Base-by-base conservation (phyloP, 805 yeast species). In the Candida adriatica region DNA sequence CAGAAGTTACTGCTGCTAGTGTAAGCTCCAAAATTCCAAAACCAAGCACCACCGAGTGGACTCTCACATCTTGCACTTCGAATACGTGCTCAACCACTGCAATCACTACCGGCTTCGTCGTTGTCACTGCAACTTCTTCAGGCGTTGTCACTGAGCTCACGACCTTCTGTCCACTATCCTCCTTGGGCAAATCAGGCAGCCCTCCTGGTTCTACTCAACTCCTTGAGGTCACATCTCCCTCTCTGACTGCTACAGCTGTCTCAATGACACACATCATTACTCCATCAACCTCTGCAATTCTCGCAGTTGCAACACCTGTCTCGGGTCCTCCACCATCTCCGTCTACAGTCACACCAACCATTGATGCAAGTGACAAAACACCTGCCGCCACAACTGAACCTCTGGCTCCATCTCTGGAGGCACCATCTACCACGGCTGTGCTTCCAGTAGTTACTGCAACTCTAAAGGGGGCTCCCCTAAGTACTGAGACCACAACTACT, bases 41-140 rank as follows among this genome's bases (percentile, higher is more conserved):
- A 11, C 22, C 13, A 10, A 15, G 27, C 5, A 39, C 43, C 3
- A 46, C 49, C 16, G 25, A 33, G 16, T 38, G 43, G 10, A 36
- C 45, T 4, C 18, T 38, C 11, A 43, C 46, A 5, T 39, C 43
- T 10, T 48, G 53, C 22, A 27, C 34, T n/a, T 27, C 31, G 1
- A 20, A 35, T 8, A 15, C 14, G 3, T 45, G 52, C 15, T 13
- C 27, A 5, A 17, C 29, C 6, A 29, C 43, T 15, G 51, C 56
- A 27, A 55, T 58, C 24, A 61, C 63, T 18, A 50, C 50, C 20
- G 58, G 63, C 27, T 45, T 48, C 16, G 32, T n/a, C n/a, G n/a
- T n/a, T n/a, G 48, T 45, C n/a, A n/a, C n/a, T n/a, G n/a, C n/a
- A n/a, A n/a, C n/a, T n/a, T n/a, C n/a, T n/a, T n/a, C n/a, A n/a